These are phyloP conservation scores for Dispira parvispora DNA, from an alignment of 192 early-diverging fungal genomes.

Conservation along the genomic window DNA sequence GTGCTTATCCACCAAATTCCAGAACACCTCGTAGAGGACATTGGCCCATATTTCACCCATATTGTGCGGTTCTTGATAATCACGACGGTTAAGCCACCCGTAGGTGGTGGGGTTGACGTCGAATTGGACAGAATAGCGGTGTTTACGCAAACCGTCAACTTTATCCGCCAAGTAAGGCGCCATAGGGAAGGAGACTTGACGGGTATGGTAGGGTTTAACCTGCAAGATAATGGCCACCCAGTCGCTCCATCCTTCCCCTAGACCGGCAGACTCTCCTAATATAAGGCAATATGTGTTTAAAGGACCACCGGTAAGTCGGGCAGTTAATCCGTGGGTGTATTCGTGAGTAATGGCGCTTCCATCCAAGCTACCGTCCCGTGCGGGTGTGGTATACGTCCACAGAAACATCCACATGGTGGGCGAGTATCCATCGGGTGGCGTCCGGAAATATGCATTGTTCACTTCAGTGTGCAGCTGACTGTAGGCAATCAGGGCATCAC, in stretches of 20 bases:
- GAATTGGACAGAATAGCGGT: constrained; percentile 38
- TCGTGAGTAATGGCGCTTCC: constrained; percentile 42
- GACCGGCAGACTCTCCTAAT: constrained; percentile 35
- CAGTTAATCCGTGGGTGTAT: constrained; percentile 42
- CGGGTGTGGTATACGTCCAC: constrained; percentile 25
- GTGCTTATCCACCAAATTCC: constrained; percentile 26
- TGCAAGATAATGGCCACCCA: constrained; percentile 25
- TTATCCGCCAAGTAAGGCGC: constrained; percentile 11
- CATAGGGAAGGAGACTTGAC: constrained; percentile 20
- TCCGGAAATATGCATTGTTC: constrained; percentile 50
- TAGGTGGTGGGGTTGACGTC: constrained; percentile 26
- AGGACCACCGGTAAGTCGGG: constrained; percentile 49
- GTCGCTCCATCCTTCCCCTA: constrained; percentile 53
- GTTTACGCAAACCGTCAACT: constrained; percentile 29
- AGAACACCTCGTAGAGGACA: constrained; percentile 35
- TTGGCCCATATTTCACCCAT: constrained; percentile 31
- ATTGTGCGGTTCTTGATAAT: constrained; percentile 23
- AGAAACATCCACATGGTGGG: constrained; percentile 38
- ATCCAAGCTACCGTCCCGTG: constrained; percentile 39
- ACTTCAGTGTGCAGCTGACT: constrained; percentile 25
- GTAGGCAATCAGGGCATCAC: constrained; percentile 31
- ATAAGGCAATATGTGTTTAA: constrained; percentile 38
- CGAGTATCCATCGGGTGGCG: constrained; percentile 36
- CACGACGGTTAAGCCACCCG: constrained; percentile 19
- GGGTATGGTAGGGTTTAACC: constrained; percentile 20